These are phyloP conservation scores for Moesziomyces sp. DNA, from an alignment of 1,284 basidiomycete genomes.

Conservation along the genomic window DNA sequence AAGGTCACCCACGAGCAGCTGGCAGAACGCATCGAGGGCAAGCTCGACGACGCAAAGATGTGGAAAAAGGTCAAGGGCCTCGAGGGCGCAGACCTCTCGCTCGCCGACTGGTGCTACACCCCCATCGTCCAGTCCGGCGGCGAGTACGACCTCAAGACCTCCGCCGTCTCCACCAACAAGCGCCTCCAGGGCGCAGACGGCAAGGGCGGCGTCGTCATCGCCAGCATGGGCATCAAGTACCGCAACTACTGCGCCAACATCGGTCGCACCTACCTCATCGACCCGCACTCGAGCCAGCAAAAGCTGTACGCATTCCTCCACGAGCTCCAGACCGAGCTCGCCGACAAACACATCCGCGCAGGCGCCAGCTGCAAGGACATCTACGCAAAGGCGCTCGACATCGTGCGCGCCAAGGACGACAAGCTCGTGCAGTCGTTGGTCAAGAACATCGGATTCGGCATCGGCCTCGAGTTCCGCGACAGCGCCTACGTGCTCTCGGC, in stretches of 20 bases:
- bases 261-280: constrained; percentile 92
- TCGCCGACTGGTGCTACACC: constrained; percentile 91
- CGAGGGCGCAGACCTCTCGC: constrained; percentile 78
- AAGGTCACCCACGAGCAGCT: constrained; percentile 89
- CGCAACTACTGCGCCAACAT: constrained; percentile 92
- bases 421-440: constrained; percentile 85
- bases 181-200: constrained; percentile 80
- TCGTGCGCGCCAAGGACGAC: constrained; percentile 80
- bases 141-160: constrained; percentile 87
- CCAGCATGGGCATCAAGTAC: constrained; percentile 89
- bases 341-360: constrained; percentile 79
- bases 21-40: constrained; percentile 82
- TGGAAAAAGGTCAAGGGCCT: constrained; percentile 74
- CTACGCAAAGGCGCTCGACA: constrained; percentile 80
- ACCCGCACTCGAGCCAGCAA: constrained; percentile 76
- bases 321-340: constrained; percentile 80
- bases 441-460: constrained; percentile 88
- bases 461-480: constrained; percentile 85
- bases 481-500: constrained; percentile 81
- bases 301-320: constrained; percentile 83
- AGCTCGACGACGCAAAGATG: constrained; percentile 80
- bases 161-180: constrained; percentile 80
- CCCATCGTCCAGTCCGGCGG: constrained; percentile 95
- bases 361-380: constrained; percentile 81
- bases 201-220: constrained; percentile 80